phyloP scores from a whole-genome alignment of 23 red algal genomes.

The Gracilaria vermiculophylla region DNA sequence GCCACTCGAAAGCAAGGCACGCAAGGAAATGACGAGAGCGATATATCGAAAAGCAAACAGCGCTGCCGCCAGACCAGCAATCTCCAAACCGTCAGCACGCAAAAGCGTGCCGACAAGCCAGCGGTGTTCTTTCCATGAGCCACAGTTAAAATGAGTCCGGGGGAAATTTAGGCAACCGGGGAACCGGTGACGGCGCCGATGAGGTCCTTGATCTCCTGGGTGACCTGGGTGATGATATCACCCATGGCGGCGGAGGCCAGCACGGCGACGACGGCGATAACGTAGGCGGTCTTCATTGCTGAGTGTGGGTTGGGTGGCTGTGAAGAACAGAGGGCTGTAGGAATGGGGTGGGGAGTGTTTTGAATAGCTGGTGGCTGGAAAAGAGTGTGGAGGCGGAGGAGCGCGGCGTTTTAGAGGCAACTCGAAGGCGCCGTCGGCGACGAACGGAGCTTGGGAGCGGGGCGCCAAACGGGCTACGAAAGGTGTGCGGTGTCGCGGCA shows the following conservation, averaged over 20 bases:
- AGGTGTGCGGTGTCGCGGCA: no score
- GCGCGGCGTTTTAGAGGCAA: background rate
- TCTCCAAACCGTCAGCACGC: no score
- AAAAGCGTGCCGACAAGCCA: no score
- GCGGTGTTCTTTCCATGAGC: no score
- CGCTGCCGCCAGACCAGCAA: no score
- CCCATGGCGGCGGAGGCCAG: slow-evolving; percentile 6
- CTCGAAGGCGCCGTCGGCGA: no score
- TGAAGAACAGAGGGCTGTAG: background rate
- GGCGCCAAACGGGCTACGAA: background rate
- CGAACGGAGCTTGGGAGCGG: background rate
- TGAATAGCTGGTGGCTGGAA: slow-evolving; percentile 16
- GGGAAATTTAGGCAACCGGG: background rate
- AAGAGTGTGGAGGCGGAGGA: background rate
- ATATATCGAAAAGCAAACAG: no score
- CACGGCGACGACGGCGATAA: slow-evolving; percentile 3
- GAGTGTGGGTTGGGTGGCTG: background rate
- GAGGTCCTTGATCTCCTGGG: background rate
- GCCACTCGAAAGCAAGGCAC: no score
- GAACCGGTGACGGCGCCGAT: background rate
- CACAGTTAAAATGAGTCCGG: no score
- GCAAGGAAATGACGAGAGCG: no score
- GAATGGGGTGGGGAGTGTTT: background rate
- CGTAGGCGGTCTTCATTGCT: slow-evolving; percentile 19
- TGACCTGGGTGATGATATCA: background rate